Base-by-base conservation (phyloP, 768 basidiomycete genomes). In the Leccinum boreale region DNA sequence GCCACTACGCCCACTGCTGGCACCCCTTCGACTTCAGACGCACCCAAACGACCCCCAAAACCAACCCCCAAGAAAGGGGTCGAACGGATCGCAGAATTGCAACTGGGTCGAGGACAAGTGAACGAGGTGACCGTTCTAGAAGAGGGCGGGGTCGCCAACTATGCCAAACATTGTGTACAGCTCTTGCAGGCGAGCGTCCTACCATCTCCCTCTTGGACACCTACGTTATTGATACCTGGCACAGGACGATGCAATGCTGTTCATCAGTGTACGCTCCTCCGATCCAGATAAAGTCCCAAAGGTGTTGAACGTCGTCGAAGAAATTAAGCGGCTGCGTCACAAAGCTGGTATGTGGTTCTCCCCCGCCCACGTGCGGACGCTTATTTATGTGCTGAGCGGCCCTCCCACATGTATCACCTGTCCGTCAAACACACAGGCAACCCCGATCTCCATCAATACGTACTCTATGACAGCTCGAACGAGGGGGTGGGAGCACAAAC, bases 241-340 rank as follows among this genome's bases (percentile, higher is more conserved):
- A 21, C 52, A 90, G 89, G 89, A 92, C 57, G 85, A 89, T 58
- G 86, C 87, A 5, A 86, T 94, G 82, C 72, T 93, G 12, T 93
- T 91, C 65, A 81, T 93, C 56, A 85, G 85, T 5, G 73, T 94
- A 26, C 81, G 85, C 26, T 89, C 90, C 7, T 79, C 81, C 28
- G 80, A 82, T 17, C 72, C 83, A 1, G 75, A 78, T 3, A 77
- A 88, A 49, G 92, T 92, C 3, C 81, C 89, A 4, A 92, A 90
- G 64, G 91, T 92, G 1, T 76, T 93, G 33, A 84, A 85, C 55
- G 85, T 92, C 4, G 90, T 91, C 0, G 89, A 92, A 64, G 83
- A 90, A 66, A 85, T 84, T 0, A 93, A 89, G 67, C 82, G 90
- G n/a, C 76, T 86, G 53, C 79, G 87, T 42, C 76, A 92, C 64